Evolutionary conservation across 768 basidiomycete genomes (phyloP).

Genomic region (Tulasnella sp.): DNA sequence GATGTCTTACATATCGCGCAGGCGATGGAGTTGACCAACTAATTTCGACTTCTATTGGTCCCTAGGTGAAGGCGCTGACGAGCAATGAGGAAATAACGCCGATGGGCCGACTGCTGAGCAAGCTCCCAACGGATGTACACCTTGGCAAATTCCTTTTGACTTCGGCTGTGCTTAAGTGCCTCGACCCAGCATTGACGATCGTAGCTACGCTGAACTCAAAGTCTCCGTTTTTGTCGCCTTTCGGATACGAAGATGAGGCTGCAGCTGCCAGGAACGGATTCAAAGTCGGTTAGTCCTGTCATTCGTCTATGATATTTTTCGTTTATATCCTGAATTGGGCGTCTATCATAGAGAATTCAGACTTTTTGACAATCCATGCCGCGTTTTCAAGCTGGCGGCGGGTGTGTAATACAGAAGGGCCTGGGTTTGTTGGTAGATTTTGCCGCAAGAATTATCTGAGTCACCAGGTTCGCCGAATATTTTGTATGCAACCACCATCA

Average conservation of each 20-base stretch:
- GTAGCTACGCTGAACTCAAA: slow-evolving; percentile 88
- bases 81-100: slow-evolving; percentile 83
- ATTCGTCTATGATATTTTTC: background rate
- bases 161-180: slow-evolving; percentile 72
- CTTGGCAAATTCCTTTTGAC: slow-evolving; percentile 86
- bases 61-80: slow-evolving; percentile 76
- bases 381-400: slow-evolving; percentile 82
- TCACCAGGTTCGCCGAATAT: slow-evolving; percentile 46
- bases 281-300: slow-evolving; percentile 46
- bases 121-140: slow-evolving; percentile 91
- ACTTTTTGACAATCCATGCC: slow-evolving; percentile 88
- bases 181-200: slow-evolving; percentile 95
- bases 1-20: no score
- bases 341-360: slow-evolving; percentile 61
- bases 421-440: slow-evolving; percentile 53
- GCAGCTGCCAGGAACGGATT: slow-evolving; percentile 74
- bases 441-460: slow-evolving; percentile 73
- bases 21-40: no score
- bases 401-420: slow-evolving; percentile 47
- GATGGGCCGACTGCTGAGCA: slow-evolving; percentile 81
- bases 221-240: slow-evolving; percentile 81
- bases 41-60: slow-evolving; percentile 9
- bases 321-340: background rate
- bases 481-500: background rate
- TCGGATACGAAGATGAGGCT: slow-evolving; percentile 79